These are phyloP conservation scores for Apiotrichum domesticum DNA, from an alignment of 1,284 basidiomycete genomes.

Conservation along the genomic window DNA sequence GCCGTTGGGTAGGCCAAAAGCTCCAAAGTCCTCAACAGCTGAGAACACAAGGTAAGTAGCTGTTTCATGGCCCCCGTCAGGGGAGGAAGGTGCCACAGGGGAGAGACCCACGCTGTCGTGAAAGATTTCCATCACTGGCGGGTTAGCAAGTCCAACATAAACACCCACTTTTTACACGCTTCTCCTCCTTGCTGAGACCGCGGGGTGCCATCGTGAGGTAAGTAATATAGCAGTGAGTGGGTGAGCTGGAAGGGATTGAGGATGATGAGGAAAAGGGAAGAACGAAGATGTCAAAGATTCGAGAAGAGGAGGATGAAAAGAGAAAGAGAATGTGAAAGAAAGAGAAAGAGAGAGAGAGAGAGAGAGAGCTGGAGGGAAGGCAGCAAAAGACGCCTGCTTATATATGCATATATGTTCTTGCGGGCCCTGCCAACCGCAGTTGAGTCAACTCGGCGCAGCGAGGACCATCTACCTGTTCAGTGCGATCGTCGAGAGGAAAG, in stretches of 20 bases:
- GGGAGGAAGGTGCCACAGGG: no score
- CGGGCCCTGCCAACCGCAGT: no score
- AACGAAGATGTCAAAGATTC: not conserved
- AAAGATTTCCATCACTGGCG: conserved; percentile 70
- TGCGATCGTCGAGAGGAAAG: no score
- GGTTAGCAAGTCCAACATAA: no score
- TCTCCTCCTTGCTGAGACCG: conserved; percentile 43
- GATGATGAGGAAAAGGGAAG: not conserved
- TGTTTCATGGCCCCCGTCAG: no score
- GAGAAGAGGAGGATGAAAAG: not conserved
- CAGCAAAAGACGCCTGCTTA: not conserved
- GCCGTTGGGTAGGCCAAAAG: no score
- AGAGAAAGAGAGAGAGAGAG: no score
- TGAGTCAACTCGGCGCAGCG: no score
- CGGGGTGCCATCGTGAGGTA: conserved; percentile 36
- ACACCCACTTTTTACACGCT: conserved; percentile 42
- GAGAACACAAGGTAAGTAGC: no score
- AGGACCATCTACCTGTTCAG: no score
- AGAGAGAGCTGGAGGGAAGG: conserved; percentile 2
- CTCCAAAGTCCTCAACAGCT: no score
- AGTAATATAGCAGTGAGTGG: not conserved
- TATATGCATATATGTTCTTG: not conserved
- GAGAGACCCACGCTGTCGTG: conserved; percentile 64
- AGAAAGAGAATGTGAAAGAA: no score
- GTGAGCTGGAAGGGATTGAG: not conserved